Conservation (phyloP, 495 filamentous ascomycete genomes). For the Hypoxylon fragiforme region DNA sequence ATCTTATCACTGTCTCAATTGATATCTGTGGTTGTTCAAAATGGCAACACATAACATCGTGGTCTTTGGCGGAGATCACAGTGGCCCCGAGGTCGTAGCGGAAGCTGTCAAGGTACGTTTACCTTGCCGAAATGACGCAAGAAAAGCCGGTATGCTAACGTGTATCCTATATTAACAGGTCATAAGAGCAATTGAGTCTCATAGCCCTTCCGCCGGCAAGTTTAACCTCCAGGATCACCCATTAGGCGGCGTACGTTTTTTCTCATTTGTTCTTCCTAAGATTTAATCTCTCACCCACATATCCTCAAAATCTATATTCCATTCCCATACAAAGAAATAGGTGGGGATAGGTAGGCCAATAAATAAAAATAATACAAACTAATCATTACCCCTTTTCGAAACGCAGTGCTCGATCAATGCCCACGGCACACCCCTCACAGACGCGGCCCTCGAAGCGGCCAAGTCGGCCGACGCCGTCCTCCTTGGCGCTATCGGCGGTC, state of each 20-base stretch:
- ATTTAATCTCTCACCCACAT: neutral
- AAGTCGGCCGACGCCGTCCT: constrained; percentile 91
- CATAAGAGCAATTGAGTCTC: constrained; percentile 73
- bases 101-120: constrained; percentile 81
- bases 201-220: constrained; percentile 63
- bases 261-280: neutral
- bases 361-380: no score
- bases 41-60: constrained; percentile 62
- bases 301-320: neutral
- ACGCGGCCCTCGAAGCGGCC: constrained; percentile 80
- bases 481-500: constrained; percentile 93
- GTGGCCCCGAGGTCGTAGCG: constrained; percentile 81
- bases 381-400: no score
- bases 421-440: constrained; percentile 75
- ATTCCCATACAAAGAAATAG: neutral
- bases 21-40: no score
- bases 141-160: neutral
- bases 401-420: constrained; percentile 91
- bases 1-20: no score
- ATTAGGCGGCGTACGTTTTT: constrained; percentile 80
- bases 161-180: constrained; percentile 50
- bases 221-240: constrained; percentile 95
- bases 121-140: no score
- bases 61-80: constrained; percentile 88
- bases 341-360: no score